A percentile compares a stretch with the other conserved stretches of the same genome.
Evolutionary conservation across 108 stramenopile genomes (phyloP).

Genomic region (Poteriospumella lacustris): DNA sequence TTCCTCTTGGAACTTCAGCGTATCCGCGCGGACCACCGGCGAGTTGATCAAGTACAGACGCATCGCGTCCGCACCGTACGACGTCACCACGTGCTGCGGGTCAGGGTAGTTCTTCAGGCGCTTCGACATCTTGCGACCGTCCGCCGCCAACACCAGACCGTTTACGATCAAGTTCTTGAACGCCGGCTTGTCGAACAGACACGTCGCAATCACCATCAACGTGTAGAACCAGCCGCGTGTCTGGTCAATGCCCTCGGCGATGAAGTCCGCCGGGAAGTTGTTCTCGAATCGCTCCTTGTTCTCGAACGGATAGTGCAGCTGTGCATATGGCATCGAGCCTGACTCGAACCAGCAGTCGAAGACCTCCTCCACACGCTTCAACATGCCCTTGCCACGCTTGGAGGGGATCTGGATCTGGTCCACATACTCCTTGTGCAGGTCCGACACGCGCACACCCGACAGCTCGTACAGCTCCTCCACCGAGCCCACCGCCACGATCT

Average conservation of each 20-base stretch:
- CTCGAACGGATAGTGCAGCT: conserved; percentile 99
- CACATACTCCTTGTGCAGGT: conserved; percentile 90
- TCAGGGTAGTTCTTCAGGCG: conserved; percentile 97
- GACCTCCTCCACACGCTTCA: conserved; percentile 86
- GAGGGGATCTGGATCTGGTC: conserved; percentile 92
- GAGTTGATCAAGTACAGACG: conserved; percentile 99
- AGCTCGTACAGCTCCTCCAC: conserved; percentile 84
- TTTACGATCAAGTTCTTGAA: conserved; percentile 98
- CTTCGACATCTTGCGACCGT: conserved; percentile 99
- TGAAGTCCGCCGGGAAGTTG: conserved; percentile 98
- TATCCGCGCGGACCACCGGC: conserved; percentile 95
- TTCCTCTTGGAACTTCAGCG: conserved; percentile 89
- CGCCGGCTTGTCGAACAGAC: conserved; percentile 93
- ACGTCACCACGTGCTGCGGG: conserved; percentile 77
- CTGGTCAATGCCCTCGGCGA: conserved; percentile 99
- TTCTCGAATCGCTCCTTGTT: conserved; percentile 86
- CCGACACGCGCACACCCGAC: conserved; percentile 65
- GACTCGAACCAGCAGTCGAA: conserved; percentile 99
- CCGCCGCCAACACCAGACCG: conserved; percentile 90
- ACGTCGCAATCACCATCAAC: conserved; percentile 96
- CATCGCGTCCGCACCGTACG: conserved; percentile 96
- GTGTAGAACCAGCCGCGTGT: conserved; percentile 99
- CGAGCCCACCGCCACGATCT: conserved; percentile 86
- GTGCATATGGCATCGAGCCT: conserved; percentile 99
- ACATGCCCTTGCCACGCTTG: conserved; percentile 75